Percentiles rank a stretch among this genome's conserved stretches.
Evolutionary conservation across 176 grass and related monocot species (phyloP).

Genomic region (Eleusine coracana): DNA sequence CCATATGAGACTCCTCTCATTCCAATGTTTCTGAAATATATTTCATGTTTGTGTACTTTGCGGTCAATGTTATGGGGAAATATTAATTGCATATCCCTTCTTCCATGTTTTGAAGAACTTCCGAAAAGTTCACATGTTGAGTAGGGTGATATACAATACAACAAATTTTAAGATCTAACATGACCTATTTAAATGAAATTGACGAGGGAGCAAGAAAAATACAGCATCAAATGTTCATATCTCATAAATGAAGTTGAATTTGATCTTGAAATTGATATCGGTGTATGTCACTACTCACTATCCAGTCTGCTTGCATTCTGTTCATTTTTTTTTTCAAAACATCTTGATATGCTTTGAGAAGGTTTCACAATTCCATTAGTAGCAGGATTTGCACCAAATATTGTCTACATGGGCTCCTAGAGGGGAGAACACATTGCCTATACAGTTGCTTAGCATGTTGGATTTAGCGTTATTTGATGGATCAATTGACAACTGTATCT

Average conservation of each 20-base stretch:
- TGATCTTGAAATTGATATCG: neutral
- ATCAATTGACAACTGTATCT: neutral
- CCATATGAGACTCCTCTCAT: too few species aligned
- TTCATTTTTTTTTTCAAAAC: neutral
- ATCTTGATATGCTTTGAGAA: neutral
- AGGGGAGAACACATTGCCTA: neutral
- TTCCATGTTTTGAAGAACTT: neutral
- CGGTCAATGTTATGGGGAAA: neutral
- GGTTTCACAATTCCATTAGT: neutral
- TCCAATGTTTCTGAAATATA: too few species aligned
- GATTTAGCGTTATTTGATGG: conserved; percentile 10
- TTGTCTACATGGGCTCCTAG: neutral
- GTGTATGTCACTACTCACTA: neutral
- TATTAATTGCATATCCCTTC: neutral
- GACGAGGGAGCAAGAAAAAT: neutral
- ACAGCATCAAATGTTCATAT: neutral
- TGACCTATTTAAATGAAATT: neutral
- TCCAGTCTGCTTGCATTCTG: neutral
- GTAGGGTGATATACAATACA: neutral
- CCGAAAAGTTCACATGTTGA: neutral
- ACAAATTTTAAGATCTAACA: neutral
- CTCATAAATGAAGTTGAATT: neutral
- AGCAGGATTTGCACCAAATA: neutral
- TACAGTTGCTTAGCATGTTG: neutral
- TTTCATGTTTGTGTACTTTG: neutral